Evolutionary conservation across 1,284 basidiomycete species (phyloP).

Genomic region (Tranzscheliella williamsii): DNA sequence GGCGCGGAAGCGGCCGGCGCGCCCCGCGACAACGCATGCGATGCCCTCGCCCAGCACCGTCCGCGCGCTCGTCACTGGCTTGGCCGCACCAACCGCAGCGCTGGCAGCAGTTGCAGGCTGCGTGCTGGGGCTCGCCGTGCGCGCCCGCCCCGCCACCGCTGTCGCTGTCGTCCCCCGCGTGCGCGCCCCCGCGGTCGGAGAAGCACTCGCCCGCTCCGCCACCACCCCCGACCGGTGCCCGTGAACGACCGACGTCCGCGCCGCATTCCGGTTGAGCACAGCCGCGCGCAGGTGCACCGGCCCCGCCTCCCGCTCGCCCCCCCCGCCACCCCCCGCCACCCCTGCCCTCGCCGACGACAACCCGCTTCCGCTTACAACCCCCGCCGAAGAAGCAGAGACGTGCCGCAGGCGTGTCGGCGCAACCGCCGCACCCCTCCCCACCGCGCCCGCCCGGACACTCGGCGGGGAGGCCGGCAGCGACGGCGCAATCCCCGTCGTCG

Average conservation of each 20-base stretch:
- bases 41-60: background rate
- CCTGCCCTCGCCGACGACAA: background rate
- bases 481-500: background rate
- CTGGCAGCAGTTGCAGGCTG: too few species aligned
- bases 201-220: too few species aligned
- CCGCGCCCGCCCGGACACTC: too few species aligned
- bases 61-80: background rate
- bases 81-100: too few species aligned
- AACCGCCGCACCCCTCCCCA: too few species aligned
- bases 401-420: constrained; percentile 2
- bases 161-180: too few species aligned
- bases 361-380: background rate
- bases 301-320: constrained; percentile 44
- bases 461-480: constrained; percentile 2
- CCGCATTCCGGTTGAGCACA: constrained; percentile 53
- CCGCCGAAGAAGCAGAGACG: background rate
- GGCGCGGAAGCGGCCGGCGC: background rate
- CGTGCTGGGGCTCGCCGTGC: too few species aligned
- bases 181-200: too few species aligned
- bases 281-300: constrained; percentile 49
- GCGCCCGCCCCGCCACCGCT: too few species aligned
- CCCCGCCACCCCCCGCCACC: constrained; percentile 1
- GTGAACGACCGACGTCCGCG: constrained; percentile 26
- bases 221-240: too few species aligned
- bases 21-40: background rate